A percentile compares a stretch with the other conserved stretches of the same genome.
Evolutionary conservation across 1,284 basidiomycete genomes (phyloP).

Genomic region (Apiotrichum siamense): DNA sequence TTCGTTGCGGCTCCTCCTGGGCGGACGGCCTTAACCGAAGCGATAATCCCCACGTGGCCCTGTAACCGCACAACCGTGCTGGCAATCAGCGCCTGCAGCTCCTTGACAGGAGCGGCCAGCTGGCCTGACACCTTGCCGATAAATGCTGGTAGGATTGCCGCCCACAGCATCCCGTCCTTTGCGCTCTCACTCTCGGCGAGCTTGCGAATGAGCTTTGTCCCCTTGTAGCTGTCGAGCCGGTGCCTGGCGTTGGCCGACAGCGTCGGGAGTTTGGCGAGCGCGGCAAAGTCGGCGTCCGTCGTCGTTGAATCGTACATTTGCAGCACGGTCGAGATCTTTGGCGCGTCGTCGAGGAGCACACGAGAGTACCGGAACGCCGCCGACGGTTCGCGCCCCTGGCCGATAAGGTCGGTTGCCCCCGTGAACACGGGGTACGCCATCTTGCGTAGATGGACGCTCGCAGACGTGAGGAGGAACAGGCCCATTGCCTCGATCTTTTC

Average conservation of each 20-base stretch:
- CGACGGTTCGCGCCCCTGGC: slow-evolving; percentile 31
- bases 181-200: slow-evolving; percentile 48
- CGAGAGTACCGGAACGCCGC: slow-evolving; percentile 41
- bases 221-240: slow-evolving; percentile 31
- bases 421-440: slow-evolving; percentile 30
- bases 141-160: slow-evolving; percentile 45
- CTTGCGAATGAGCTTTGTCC: slow-evolving; percentile 26
- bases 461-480: slow-evolving; percentile 72
- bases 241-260: slow-evolving; percentile 29
- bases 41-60: slow-evolving; percentile 41
- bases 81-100: slow-evolving; percentile 44
- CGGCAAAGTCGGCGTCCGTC: slow-evolving; percentile 35
- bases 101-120: slow-evolving; percentile 42
- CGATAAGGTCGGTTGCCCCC: slow-evolving; percentile 34
- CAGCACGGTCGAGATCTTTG: slow-evolving; percentile 22
- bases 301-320: slow-evolving; percentile 32
- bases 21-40: slow-evolving; percentile 17
- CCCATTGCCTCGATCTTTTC: slow-evolving; percentile 63
- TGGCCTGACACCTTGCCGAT: slow-evolving; percentile 39
- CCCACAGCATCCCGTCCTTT: slow-evolving; percentile 48
- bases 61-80: slow-evolving; percentile 46
- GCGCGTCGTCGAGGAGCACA: slow-evolving; percentile 19
- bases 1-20: neutral
- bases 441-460: slow-evolving; percentile 38
- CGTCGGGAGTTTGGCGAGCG: slow-evolving; percentile 31